Evolutionary conservation across 2,329 filamentous ascomycete species (phyloP).

Genomic region (Fusarium austroafricanum): DNA sequence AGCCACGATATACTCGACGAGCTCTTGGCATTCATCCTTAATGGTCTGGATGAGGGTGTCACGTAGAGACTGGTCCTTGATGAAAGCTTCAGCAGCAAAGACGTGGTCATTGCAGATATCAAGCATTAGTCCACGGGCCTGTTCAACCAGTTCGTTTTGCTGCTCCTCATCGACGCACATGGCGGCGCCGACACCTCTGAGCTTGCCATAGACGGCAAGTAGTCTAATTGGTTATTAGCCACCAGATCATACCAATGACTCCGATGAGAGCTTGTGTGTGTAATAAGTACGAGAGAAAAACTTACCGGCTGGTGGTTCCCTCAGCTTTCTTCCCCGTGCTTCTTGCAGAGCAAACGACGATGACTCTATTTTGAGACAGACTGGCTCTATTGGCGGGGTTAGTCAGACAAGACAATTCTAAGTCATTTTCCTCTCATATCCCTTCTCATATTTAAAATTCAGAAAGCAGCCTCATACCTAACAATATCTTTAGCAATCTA

Average conservation of each 20-base stretch:
- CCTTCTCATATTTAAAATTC: not conserved
- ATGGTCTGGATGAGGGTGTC: constrained; percentile 73
- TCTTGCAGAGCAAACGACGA: constrained; percentile 94
- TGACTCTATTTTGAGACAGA: constrained; percentile 78
- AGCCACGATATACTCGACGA: constrained; percentile 78
- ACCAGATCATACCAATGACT: not conserved
- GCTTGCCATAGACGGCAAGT: constrained; percentile 69
- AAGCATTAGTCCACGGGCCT: constrained; percentile 80
- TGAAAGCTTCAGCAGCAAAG: constrained; percentile 72
- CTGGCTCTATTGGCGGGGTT: constrained; percentile 51
- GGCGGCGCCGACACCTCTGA: constrained; percentile 65
- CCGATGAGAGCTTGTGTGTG: not conserved
- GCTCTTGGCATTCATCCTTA: constrained; percentile 80
- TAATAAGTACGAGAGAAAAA: constrained; percentile 34
- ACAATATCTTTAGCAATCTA: constrained; percentile 59
- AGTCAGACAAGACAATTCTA: constrained; percentile 26
- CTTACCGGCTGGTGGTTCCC: constrained; percentile 94
- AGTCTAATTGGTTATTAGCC: constrained; percentile 54
- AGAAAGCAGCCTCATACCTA: constrained; percentile 49
- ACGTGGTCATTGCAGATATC: constrained; percentile 87
- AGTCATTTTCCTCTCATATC: constrained; percentile 6
- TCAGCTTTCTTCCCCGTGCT: constrained; percentile 95
- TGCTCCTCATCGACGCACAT: constrained; percentile 65
- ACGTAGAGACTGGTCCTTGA: constrained; percentile 68
- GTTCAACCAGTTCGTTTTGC: constrained; percentile 62